Conservation (phyloP, 768 basidiomycete genomes). For the Tubosaeta brunneosetosa region DNA sequence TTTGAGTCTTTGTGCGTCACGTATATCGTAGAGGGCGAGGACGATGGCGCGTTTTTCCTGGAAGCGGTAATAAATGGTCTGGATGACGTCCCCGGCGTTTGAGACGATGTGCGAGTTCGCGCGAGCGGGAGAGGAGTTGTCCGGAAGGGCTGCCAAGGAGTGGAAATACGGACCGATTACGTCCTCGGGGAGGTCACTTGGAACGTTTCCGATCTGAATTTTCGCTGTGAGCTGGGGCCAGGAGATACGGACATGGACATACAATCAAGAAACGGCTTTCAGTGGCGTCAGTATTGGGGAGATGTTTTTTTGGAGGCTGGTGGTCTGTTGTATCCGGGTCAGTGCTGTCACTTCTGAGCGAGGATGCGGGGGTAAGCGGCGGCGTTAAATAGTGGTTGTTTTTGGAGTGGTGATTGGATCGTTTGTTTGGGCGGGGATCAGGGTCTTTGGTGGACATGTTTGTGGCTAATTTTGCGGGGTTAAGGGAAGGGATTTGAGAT, state of each 20-base stretch:
- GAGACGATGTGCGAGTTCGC: constrained; percentile 3
- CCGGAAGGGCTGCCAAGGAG: constrained; percentile 19
- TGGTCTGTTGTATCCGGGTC: constrained; percentile 31
- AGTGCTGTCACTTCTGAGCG: constrained; percentile 37
- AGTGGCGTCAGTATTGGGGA: constrained; percentile 8
- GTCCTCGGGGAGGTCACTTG: constrained; percentile 28
- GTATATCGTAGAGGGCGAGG: constrained; percentile 58
- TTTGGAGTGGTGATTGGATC: constrained; percentile 20
- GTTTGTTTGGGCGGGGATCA: constrained; percentile 17
- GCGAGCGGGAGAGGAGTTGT: constrained; percentile 7
- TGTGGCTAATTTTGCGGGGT: constrained; percentile 10
- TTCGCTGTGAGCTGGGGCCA: constrained; percentile 9
- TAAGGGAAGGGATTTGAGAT: constrained; percentile 14
- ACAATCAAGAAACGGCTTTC: constrained; percentile 34
- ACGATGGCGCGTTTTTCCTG: constrained; percentile 49
- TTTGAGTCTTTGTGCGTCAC: constrained; percentile 48
- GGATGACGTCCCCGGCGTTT: constrained; percentile 35
- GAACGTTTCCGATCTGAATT: constrained; percentile 40
- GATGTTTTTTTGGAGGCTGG: constrained; percentile 15
- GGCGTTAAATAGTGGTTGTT: constrained; percentile 51
- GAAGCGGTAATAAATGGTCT: constrained; percentile 53
- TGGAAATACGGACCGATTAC: constrained; percentile 29
- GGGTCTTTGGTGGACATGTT: constrained; percentile 12
- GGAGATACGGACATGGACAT: not conserved
- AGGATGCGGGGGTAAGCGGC: constrained; percentile 66